phyloP scores from a whole-genome alignment of 768 basidiomycete species.

The Termitomyces sp. region DNA sequence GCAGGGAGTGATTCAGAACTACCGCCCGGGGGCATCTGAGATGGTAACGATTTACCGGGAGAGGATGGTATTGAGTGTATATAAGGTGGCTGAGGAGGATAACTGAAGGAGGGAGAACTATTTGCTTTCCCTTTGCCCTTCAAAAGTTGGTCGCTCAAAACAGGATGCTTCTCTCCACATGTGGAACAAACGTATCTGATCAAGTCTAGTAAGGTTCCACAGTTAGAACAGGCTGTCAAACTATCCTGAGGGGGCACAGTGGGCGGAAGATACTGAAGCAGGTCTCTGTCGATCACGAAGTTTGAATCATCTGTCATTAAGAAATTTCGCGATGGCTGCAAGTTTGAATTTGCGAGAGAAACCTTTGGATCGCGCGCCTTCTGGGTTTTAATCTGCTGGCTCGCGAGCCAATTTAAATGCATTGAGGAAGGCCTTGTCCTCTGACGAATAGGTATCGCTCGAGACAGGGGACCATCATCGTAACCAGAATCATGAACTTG shows the following conservation, averaged over 20 bases:
- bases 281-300: constrained; percentile 31
- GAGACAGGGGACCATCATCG: constrained; percentile 37
- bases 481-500: constrained; percentile 49
- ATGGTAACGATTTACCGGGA: constrained; percentile 21
- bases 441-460: constrained; percentile 12
- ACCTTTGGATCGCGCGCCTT: constrained; percentile 17
- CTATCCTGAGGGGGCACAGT: constrained; percentile 48
- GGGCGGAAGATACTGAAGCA: constrained; percentile 45
- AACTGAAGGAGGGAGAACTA: constrained; percentile 16
- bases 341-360: constrained; percentile 19
- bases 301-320: constrained; percentile 6
- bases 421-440: constrained; percentile 57
- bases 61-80: constrained; percentile 21
- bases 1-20: constrained; percentile 15
- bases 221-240: constrained; percentile 80
- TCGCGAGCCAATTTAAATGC: constrained; percentile 61
- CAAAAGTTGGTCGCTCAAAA: constrained; percentile 17
- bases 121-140: constrained; percentile 49
- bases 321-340: constrained; percentile 16
- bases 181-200: constrained; percentile 87
- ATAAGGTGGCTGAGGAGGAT: constrained; percentile 30
- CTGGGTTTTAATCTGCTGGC: constrained; percentile 40
- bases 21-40: constrained; percentile 30
- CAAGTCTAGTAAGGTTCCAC: constrained; percentile 67
- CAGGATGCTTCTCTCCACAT: constrained; percentile 73